These are phyloP conservation scores for Toxoplasma gondii DNA, from an alignment of 169 alveolate species.

Conservation along the genomic window DNA sequence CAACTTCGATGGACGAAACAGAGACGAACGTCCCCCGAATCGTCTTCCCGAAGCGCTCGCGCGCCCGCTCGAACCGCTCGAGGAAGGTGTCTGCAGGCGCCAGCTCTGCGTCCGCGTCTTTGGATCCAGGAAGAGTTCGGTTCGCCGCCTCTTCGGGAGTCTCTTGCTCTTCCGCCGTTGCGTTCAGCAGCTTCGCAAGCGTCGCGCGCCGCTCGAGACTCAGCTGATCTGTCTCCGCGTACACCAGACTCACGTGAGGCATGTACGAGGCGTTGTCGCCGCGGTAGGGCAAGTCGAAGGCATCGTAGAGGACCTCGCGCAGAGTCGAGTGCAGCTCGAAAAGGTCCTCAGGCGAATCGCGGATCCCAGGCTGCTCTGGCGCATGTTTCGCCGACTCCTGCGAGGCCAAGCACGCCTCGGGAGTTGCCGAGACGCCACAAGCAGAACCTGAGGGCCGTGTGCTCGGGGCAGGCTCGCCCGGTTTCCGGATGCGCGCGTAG, in stretches of 20 bases:
- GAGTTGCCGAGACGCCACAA: too few relatives aligned
- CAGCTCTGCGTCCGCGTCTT: neutral
- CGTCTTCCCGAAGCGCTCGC: neutral
- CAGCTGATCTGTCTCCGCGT: neutral
- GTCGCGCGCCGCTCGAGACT: neutral
- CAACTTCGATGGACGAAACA: neutral
- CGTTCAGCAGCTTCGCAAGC: neutral
- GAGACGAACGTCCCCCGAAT: neutral
- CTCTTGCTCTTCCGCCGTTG: neutral
- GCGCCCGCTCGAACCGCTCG: neutral
- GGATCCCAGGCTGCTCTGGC: neutral
- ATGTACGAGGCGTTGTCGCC: neutral
- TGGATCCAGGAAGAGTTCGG: neutral
- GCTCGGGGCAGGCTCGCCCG: neutral
- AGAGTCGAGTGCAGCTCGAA: neutral
- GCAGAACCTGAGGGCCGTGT: neutral
- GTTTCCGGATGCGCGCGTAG: conserved; percentile 15
- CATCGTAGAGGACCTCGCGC: neutral
- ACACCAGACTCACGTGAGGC: conserved; percentile 44
- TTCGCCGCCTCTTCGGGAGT: neutral
- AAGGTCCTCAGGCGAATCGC: neutral
- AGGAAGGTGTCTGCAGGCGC: neutral
- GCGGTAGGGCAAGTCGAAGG: neutral
- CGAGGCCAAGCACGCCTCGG: too few relatives aligned
- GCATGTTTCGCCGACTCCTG: neutral